These are phyloP conservation scores for Penicillium sp. DNA, from an alignment of 2,329 filamentous ascomycete species.

Conservation along the genomic window DNA sequence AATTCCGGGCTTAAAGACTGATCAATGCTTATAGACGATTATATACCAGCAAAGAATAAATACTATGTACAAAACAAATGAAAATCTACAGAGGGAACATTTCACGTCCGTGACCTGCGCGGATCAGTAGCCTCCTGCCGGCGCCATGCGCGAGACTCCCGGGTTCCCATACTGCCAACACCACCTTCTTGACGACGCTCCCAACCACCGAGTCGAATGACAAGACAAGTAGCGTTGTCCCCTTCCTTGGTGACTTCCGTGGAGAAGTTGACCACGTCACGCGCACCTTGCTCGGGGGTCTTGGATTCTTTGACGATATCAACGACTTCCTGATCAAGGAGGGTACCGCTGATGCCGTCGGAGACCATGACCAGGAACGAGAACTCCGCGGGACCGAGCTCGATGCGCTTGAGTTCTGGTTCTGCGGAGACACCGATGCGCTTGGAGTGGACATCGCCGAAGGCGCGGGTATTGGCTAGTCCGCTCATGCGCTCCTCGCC, in stretches of 20 bases:
- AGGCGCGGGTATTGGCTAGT: constrained; percentile 88
- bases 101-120: constrained; percentile 62
- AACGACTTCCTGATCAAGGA: constrained; percentile 92
- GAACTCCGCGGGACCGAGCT: constrained; percentile 81
- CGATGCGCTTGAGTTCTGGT: constrained; percentile 79
- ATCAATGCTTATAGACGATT: constrained; percentile 1
- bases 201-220: constrained; percentile 66
- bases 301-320: constrained; percentile 92
- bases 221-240: constrained; percentile 66
- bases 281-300: constrained; percentile 83
- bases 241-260: constrained; percentile 74
- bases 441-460: constrained; percentile 90
- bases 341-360: constrained; percentile 83
- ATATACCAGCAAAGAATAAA: constrained; percentile 14
- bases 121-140: constrained; percentile 80
- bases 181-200: constrained; percentile 73
- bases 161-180: constrained; percentile 83
- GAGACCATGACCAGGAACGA: constrained; percentile 85
- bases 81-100: constrained; percentile 1
- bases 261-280: constrained; percentile 79
- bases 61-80: constrained; percentile 23
- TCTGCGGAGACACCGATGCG: constrained; percentile 92
- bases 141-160: constrained; percentile 85
- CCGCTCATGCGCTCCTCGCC: constrained; percentile 95
- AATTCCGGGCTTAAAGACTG: no score